A percentile compares a stretch with the other conserved stretches of the same genome.
phyloP scores from a whole-genome alignment of 805 yeast genomes.

The Barnettozyma vustinii region DNA sequence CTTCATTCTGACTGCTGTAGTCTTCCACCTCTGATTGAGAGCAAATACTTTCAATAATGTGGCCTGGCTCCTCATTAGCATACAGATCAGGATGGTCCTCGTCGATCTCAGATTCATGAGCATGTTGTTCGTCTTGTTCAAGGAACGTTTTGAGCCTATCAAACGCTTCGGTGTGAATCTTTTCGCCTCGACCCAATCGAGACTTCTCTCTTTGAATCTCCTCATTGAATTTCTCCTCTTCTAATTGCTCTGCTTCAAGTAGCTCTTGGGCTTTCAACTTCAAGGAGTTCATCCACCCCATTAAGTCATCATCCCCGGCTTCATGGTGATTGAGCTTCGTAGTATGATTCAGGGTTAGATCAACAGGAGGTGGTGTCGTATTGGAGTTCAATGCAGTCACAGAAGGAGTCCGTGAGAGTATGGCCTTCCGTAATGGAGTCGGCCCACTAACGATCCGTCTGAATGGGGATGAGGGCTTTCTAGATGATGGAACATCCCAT shows the following conservation, averaged over 20 bases:
- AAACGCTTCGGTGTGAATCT: conserved; percentile 20
- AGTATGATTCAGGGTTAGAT: not conserved
- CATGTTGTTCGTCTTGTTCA: conserved; percentile 20
- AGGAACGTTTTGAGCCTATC: conserved; percentile 17
- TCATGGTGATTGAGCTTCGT: not conserved
- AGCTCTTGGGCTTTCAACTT: conserved; percentile 29
- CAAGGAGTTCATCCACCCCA: conserved; percentile 31
- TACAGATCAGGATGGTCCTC: not conserved
- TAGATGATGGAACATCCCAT: conserved; percentile 20
- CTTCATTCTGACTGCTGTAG: not conserved
- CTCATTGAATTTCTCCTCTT: conserved; percentile 33
- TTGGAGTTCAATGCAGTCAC: not conserved
- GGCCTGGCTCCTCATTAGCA: not conserved
- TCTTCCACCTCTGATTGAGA: not conserved
- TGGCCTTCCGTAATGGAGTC: not conserved
- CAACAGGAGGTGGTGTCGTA: not conserved
- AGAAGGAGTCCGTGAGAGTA: not conserved
- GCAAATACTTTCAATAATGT: not conserved
- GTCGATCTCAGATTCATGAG: conserved; percentile 8
- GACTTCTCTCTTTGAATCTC: conserved; percentile 29
- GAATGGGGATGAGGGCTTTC: conserved; percentile 20
- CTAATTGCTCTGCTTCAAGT: conserved; percentile 27
- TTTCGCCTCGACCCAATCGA: conserved; percentile 19
- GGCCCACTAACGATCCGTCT: conserved; percentile 18
- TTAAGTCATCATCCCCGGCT: conserved; percentile 17